Evolutionary conservation across 2,329 filamentous ascomycete species (phyloP).

Genomic region (Laburnicola sp.): DNA sequence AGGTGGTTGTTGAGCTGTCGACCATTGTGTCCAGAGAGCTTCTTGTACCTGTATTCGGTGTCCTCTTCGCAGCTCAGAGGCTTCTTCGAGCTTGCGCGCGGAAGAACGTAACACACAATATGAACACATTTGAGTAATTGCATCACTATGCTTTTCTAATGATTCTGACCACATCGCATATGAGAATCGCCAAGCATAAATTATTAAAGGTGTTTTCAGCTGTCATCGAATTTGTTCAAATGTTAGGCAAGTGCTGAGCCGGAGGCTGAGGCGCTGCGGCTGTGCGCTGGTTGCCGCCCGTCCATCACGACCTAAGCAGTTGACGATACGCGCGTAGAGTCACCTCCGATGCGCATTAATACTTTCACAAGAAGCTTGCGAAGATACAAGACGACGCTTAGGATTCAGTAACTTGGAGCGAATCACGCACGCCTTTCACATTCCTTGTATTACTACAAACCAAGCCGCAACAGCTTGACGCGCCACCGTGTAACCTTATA

Average conservation of each 20-base stretch:
- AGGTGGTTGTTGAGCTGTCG: no score
- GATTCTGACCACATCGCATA: no score
- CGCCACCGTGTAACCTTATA: slow-evolving; percentile 13
- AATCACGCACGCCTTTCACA: background rate
- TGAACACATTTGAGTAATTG: no score
- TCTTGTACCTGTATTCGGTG: background rate
- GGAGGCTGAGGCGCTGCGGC: slow-evolving; percentile 35
- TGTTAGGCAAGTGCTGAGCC: slow-evolving; percentile 10
- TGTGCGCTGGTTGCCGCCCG: slow-evolving; percentile 26
- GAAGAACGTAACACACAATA: no score
- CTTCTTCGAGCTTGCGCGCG: no score
- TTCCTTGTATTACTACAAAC: background rate
- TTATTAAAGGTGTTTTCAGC: background rate
- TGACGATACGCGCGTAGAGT: slow-evolving; percentile 22
- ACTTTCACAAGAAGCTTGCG: slow-evolving; percentile 28
- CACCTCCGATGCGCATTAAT: slow-evolving; percentile 29
- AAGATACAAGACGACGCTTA: slow-evolving; percentile 39
- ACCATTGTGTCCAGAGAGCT: background rate
- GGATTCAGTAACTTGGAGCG: slow-evolving; percentile 25
- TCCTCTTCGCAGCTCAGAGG: no score
- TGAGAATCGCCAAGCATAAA: no score
- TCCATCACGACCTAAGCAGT: slow-evolving; percentile 26
- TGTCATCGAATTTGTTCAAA: slow-evolving; percentile 1
- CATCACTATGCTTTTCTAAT: no score
- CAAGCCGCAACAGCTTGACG: slow-evolving; percentile 5